These are phyloP conservation scores for Aurinia saxatilis DNA, from an alignment of 345 rosid genomes.

Conservation along the genomic window DNA sequence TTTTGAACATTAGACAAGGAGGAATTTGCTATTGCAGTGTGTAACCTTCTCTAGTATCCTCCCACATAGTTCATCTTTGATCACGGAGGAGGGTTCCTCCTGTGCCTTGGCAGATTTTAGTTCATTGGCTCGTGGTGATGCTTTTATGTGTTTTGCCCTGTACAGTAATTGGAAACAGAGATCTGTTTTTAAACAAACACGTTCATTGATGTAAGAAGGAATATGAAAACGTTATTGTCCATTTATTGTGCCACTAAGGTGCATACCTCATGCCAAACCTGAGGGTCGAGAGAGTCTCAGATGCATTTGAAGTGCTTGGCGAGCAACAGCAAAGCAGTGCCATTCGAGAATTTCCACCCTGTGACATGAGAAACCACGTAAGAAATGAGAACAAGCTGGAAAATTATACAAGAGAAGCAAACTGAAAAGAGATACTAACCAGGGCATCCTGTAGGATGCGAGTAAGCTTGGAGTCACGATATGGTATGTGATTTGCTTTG, in stretches of 20 bases:
- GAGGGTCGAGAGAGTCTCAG: slow-evolving; percentile 83
- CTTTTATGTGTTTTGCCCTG: slow-evolving; percentile 88
- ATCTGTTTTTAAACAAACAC: not conserved
- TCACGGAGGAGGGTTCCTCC: slow-evolving; percentile 20
- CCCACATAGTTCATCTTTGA: slow-evolving; percentile 42
- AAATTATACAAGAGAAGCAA: not conserved
- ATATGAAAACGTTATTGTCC: not conserved
- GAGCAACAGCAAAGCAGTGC: slow-evolving; percentile 92
- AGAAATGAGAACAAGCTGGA: slow-evolving; percentile 1
- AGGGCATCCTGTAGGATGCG: slow-evolving; percentile 83
- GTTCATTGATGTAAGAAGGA: not conserved
- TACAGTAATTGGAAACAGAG: slow-evolving; percentile 1
- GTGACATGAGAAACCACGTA: slow-evolving; percentile 15
- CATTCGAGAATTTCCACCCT: slow-evolving; percentile 84
- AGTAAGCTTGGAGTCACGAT: slow-evolving; percentile 92
- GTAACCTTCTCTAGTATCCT: slow-evolving; percentile 48
- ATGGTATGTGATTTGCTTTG: slow-evolving; percentile 68
- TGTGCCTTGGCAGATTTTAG: slow-evolving; percentile 36
- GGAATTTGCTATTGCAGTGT: not conserved
- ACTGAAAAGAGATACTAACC: slow-evolving; percentile 34
- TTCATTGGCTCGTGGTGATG: slow-evolving; percentile 44
- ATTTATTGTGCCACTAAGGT: slow-evolving; percentile 3
- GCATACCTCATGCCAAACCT: slow-evolving; percentile 81
- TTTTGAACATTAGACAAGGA: slow-evolving; percentile 9
- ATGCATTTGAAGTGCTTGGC: slow-evolving; percentile 67